Conservation (phyloP, 257 asterid species). For the Nicotiana undulata region DNA sequence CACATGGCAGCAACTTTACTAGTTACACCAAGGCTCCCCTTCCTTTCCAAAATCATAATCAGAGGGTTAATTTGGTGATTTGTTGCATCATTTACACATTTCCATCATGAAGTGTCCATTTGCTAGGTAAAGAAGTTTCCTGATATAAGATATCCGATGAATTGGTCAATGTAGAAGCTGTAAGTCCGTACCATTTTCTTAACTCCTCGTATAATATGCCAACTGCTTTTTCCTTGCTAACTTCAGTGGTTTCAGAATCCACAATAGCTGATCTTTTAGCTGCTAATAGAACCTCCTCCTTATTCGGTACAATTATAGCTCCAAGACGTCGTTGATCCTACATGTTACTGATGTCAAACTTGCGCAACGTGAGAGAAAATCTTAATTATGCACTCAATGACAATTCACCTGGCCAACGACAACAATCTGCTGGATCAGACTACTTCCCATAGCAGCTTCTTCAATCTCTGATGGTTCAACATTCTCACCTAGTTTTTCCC, state of each 20-base stretch:
- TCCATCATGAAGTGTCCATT: neutral
- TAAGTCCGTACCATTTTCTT: constrained; percentile 51
- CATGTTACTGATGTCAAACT: constrained; percentile 8
- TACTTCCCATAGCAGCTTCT: constrained; percentile 85
- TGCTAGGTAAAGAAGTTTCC: neutral
- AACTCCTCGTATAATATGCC: constrained; percentile 55
- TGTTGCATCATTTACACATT: neutral
- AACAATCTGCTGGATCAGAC: constrained; percentile 74
- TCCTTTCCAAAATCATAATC: too few relatives aligned
- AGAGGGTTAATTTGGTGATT: neutral
- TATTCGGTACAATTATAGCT: constrained; percentile 76
- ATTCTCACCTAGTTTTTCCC: constrained; percentile 60
- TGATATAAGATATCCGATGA: neutral
- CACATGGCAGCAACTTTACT: too few relatives aligned
- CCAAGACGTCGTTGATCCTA: constrained; percentile 93
- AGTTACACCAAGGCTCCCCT: too few relatives aligned
- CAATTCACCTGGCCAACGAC: constrained; percentile 78
- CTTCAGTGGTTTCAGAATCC: constrained; percentile 49
- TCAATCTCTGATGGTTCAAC: constrained; percentile 90
- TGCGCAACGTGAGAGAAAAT: constrained; percentile 4
- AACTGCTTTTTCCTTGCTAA: constrained; percentile 46
- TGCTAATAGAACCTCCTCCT: constrained; percentile 54
- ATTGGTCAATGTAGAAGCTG: constrained; percentile 1
- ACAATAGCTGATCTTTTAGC: constrained; percentile 53
- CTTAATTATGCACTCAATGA: neutral